These are phyloP conservation scores for Huntiella decipiens DNA, from an alignment of 2,329 filamentous ascomycete species.

Conservation along the genomic window DNA sequence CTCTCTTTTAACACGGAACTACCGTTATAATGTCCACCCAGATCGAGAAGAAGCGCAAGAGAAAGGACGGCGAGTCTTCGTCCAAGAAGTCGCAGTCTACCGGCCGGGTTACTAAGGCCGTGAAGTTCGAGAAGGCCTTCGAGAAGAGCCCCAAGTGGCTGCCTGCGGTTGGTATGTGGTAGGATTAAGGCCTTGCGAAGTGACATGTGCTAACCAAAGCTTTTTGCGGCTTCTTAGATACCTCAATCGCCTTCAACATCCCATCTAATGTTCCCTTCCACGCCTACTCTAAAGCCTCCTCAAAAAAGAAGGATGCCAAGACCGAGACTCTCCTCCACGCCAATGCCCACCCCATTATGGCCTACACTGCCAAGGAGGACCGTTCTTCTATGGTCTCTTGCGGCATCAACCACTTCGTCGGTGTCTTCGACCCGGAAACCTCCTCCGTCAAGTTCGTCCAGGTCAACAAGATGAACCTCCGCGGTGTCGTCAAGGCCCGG, in stretches of 20 bases:
- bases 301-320: slow-evolving; percentile 20
- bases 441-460: slow-evolving; percentile 41
- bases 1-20: neutral
- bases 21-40: slow-evolving; percentile 21
- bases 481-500: slow-evolving; percentile 37
- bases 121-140: slow-evolving; percentile 21
- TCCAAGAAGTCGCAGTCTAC: slow-evolving; percentile 15
- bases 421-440: slow-evolving; percentile 41
- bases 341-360: slow-evolving; percentile 33
- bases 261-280: slow-evolving; percentile 24
- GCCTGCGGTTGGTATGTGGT: slow-evolving; percentile 7
- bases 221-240: slow-evolving; percentile 14
- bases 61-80: slow-evolving; percentile 13
- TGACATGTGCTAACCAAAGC: too few species aligned
- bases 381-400: slow-evolving; percentile 16
- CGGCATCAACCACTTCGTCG: slow-evolving; percentile 43
- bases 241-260: slow-evolving; percentile 20
- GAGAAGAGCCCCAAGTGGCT: slow-evolving; percentile 4
- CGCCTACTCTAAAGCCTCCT: slow-evolving; percentile 25
- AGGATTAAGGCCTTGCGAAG: too few species aligned
- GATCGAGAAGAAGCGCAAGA: slow-evolving; percentile 33
- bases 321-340: slow-evolving; percentile 39
- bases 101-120: slow-evolving; percentile 23
- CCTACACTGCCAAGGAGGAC: slow-evolving; percentile 35
- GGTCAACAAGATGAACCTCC: slow-evolving; percentile 44